A percentile compares a stretch with the other conserved stretches of the same genome.
Evolutionary conservation across 1,284 basidiomycete species (phyloP).

Genomic region (Microbotryum silenes-acaulis): DNA sequence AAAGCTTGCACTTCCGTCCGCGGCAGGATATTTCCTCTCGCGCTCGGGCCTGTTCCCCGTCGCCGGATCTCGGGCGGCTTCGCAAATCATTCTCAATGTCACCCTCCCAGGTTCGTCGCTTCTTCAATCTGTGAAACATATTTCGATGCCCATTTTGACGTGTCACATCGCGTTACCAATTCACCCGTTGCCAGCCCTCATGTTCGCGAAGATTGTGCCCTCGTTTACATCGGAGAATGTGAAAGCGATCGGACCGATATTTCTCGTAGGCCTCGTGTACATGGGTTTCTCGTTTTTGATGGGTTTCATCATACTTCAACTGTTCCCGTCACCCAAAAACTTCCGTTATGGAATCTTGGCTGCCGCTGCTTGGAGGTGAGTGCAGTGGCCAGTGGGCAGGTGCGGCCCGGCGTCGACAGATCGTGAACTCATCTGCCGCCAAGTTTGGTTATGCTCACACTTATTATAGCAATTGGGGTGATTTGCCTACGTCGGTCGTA

Average conservation of each 20-base stretch:
- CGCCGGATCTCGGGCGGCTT: slow-evolving; percentile 9
- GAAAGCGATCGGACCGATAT: slow-evolving; percentile 50
- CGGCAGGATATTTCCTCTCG: slow-evolving; percentile 10
- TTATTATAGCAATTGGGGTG: not conserved
- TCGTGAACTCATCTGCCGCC: slow-evolving; percentile 40
- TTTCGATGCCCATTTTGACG: not conserved
- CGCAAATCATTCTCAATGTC: slow-evolving; percentile 5
- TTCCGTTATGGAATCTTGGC: slow-evolving; percentile 6
- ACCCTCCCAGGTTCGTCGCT: not conserved
- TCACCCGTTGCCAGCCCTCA: slow-evolving; percentile 57
- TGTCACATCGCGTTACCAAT: slow-evolving; percentile 43
- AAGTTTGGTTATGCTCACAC: not conserved
- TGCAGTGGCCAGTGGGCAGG: not conserved
- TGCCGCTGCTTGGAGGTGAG: not conserved
- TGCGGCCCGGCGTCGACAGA: not conserved
- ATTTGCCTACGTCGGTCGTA: slow-evolving; percentile 40
- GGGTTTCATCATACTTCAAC: slow-evolving; percentile 30
- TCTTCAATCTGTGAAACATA: too few relatives aligned
- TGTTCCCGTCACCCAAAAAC: not conserved
- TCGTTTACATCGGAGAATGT: slow-evolving; percentile 62
- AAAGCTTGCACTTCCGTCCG: slow-evolving; percentile 10
- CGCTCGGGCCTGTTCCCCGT: slow-evolving; percentile 3
- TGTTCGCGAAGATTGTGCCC: slow-evolving; percentile 70
- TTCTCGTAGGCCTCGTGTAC: slow-evolving; percentile 17
- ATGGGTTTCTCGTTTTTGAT: slow-evolving; percentile 34